phyloP scores from a whole-genome alignment of 805 yeast genomes.

The Metschnikowia baotianmanensis region DNA sequence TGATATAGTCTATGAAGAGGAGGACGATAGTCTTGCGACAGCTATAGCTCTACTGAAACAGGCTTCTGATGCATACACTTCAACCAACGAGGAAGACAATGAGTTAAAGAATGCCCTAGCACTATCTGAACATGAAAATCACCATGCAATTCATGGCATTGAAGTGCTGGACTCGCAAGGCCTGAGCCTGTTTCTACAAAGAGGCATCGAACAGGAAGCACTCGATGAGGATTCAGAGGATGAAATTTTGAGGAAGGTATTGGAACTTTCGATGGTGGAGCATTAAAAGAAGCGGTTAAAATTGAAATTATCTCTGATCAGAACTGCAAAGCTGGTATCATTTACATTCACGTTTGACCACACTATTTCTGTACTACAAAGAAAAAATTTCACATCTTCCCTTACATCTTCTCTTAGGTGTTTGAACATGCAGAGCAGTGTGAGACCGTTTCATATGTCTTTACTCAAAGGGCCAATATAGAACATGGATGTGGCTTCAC shows the following conservation, averaged over 20 bases:
- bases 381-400: no score
- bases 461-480: no score
- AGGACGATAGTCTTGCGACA: background rate
- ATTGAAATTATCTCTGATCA: no score
- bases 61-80: background rate
- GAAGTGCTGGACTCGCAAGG: background rate
- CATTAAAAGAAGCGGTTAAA: constrained; percentile 1
- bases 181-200: constrained; percentile 4
- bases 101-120: constrained; percentile 9
- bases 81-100: background rate
- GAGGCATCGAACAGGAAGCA: background rate
- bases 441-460: no score
- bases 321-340: no score
- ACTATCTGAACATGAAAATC: constrained; percentile 7
- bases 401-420: no score
- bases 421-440: no score
- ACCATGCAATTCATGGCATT: constrained; percentile 12
- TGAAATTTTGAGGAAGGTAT: constrained; percentile 18
- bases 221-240: constrained; percentile 15
- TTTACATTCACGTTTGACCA: no score
- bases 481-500: no score
- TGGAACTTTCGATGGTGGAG: constrained; percentile 22
- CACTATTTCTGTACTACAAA: no score
- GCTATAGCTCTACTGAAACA: background rate
- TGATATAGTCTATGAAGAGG: background rate